Conservation (phyloP, 257 asterid genomes). For the Przewalskia tangutica region DNA sequence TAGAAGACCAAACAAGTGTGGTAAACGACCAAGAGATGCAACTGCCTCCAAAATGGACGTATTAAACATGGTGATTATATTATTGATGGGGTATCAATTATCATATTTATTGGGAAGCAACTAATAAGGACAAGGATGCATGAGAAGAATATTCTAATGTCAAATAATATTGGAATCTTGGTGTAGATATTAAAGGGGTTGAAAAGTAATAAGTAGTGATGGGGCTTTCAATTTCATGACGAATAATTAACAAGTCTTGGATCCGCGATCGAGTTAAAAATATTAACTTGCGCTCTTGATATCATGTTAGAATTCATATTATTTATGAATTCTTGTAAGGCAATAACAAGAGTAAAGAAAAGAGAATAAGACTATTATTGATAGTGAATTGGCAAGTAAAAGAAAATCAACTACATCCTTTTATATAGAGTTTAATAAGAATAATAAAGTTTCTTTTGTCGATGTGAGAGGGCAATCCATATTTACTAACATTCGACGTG, state of each 20-base stretch:
- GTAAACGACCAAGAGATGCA: slow-evolving; percentile 15
- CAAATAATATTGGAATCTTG: not conserved
- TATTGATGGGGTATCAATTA: not conserved
- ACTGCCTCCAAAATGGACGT: slow-evolving; percentile 35
- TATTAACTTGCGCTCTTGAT: too few relatives aligned
- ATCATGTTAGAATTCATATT: too few relatives aligned
- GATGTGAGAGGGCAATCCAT: too few relatives aligned
- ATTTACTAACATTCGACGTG: too few relatives aligned
- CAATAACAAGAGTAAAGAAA: too few relatives aligned
- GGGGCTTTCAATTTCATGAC: not conserved
- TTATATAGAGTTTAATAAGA: too few relatives aligned
- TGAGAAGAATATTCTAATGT: not conserved
- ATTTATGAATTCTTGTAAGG: too few relatives aligned
- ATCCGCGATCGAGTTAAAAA: too few relatives aligned
- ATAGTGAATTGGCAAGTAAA: too few relatives aligned
- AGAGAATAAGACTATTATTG: too few relatives aligned
- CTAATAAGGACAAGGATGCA: not conserved
- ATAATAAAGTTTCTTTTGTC: too few relatives aligned
- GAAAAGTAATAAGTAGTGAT: not conserved
- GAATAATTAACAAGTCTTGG: not conserved
- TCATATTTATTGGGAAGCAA: not conserved
- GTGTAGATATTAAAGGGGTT: not conserved
- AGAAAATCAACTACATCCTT: too few relatives aligned
- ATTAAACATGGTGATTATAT: not conserved
- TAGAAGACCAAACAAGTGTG: slow-evolving; percentile 4